Evolutionary conservation across 345 rosid genomes (phyloP), one percentile per base, ranked within the genome.

Genomic region (Hypericum androsaemum): DNA sequence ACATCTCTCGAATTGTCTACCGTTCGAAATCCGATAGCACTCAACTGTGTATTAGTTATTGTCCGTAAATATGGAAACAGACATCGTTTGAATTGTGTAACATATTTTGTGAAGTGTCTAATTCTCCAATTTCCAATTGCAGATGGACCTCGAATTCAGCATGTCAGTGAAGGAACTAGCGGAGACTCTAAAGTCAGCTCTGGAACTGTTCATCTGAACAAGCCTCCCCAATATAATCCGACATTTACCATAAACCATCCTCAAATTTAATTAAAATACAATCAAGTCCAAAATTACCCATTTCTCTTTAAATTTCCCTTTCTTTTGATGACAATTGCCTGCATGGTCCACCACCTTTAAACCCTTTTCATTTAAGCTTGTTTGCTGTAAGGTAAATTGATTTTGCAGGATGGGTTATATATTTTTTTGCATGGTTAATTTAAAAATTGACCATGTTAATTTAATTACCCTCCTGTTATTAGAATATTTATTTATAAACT

Each of bases 111-210:
- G 32, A 22, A 22, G 32, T 22, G 4, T 22, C 32, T 1, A 22
- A 22, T 22, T 22, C 4, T 22, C 32, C 12, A 9, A 15, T 43
- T 41, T 14, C 47, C 43, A 49, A 13, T 35, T 59, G 76, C 84
- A 89, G 97, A 86, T 83, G 86, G 80, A 78, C 61, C 54, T 39
- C 49, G 86, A 74, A 43, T 89, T 86, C 72, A 56, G 50, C 56
- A 61, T 83, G 83, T 66, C 81, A 35, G 59, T 66, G n/a, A 78
- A 70, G 69, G 95, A 89, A 66, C 73, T 89, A 7, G 94, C 77
- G 54, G 79, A 74, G 81, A 72, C 54, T 59, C 77, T 89, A 17
- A 74, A 69, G 52, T 60, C 80, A 35, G 63, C 74, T 65, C 67
- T 83, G 40, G 61, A 64, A 37, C 63, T 54, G 56, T 69, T 80